Conservation (phyloP, 148 eudicot species). For the Mesembryanthemum crystallinum region DNA sequence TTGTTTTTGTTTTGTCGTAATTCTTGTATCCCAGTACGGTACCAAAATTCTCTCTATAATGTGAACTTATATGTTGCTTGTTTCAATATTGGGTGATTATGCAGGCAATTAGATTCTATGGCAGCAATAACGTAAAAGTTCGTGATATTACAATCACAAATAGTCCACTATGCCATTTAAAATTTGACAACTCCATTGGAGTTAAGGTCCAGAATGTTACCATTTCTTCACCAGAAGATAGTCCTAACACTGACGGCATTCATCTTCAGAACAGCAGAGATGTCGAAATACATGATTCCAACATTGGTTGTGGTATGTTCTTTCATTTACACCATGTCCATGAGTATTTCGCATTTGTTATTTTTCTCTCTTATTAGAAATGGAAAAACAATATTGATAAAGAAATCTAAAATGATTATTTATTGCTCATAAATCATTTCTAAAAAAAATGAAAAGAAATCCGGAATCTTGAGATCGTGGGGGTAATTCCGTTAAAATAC, state of each 20-base stretch:
- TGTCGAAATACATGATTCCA: conserved; percentile 64
- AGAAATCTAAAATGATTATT: neutral
- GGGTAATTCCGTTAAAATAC: neutral
- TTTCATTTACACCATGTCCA: neutral
- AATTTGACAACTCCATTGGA: conserved; percentile 63
- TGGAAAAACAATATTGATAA: neutral
- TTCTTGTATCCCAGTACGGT: neutral
- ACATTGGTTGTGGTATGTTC: conserved; percentile 57
- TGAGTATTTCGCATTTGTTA: neutral
- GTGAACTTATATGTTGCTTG: neutral
- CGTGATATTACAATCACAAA: conserved; percentile 60
- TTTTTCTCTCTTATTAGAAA: neutral
- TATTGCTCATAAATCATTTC: too few relatives aligned
- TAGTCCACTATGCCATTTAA: conserved; percentile 78
- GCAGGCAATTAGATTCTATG: conserved; percentile 76
- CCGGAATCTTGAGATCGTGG: neutral
- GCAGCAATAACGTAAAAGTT: conserved; percentile 48
- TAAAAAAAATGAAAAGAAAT: neutral
- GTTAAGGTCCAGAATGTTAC: conserved; percentile 55
- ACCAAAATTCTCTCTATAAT: neutral
- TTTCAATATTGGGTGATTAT: neutral
- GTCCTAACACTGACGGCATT: conserved; percentile 87
- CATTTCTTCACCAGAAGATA: conserved; percentile 64
- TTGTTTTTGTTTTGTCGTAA: neutral
- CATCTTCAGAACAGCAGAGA: conserved; percentile 77